Evolutionary conservation across 139 green algal genomes (phyloP).

Genomic region (Spirogloea muscicola): DNA sequence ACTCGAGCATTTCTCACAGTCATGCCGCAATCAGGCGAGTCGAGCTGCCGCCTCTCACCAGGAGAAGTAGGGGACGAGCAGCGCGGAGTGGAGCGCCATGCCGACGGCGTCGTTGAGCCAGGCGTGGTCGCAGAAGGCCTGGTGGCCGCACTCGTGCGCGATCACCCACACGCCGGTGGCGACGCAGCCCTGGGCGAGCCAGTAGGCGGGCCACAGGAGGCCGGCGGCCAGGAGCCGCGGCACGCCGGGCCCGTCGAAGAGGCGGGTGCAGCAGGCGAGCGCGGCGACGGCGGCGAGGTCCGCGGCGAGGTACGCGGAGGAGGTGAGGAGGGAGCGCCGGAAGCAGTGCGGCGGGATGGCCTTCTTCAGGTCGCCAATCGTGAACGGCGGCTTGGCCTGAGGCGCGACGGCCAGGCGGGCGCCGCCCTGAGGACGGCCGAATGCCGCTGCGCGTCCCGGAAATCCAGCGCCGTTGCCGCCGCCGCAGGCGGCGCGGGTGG

Average conservation of each 20-base stretch:
- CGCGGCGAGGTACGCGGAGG: constrained; percentile 59
- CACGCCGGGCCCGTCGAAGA: too few relatives aligned
- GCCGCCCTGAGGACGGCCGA: too few relatives aligned
- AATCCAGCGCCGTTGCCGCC: too few relatives aligned
- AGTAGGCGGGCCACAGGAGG: constrained; percentile 49
- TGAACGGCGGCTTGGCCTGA: constrained; percentile 62
- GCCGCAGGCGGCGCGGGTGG: too few relatives aligned
- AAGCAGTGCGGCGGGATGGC: constrained; percentile 85
- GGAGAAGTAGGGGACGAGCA: constrained; percentile 58
- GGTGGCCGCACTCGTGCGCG: constrained; percentile 59
- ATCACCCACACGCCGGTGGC: constrained; percentile 57
- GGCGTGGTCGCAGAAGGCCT: constrained; percentile 52
- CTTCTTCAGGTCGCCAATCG: constrained; percentile 60
- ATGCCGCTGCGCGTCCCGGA: too few relatives aligned
- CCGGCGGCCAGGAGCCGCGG: too few relatives aligned
- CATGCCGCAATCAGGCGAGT: too few relatives aligned
- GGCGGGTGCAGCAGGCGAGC: too few relatives aligned
- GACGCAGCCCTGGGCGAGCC: constrained; percentile 47
- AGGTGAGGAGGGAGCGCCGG: constrained; percentile 54
- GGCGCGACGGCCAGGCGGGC: too few relatives aligned
- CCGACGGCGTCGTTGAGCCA: constrained; percentile 56
- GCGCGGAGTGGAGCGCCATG: constrained; percentile 49
- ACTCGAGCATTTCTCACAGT: too few relatives aligned
- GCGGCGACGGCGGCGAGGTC: too few relatives aligned
- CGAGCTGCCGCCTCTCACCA: too few relatives aligned